Evolutionary conservation across 768 basidiomycete genomes (phyloP), one percentile per base, ranked within the genome.

Genomic region (Tylopilus cervinicoccineus): DNA sequence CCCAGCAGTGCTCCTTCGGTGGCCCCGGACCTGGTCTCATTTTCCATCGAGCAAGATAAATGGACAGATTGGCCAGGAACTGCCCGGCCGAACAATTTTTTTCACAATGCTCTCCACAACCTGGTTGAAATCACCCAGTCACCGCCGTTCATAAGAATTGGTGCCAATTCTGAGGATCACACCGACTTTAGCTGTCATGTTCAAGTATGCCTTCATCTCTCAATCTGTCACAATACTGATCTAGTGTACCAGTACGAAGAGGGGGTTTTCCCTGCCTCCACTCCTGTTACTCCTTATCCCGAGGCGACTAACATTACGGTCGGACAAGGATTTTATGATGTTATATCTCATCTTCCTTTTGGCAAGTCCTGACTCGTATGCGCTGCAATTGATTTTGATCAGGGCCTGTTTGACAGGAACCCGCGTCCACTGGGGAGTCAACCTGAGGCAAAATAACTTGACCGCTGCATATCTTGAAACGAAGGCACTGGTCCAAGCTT

Each of bases 11-110:
- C 78, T 4, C 59, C 67, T 9, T 48, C 49, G 2, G 63, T 84
- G 2, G 64, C 69, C 8, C 71, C 72, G 7, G 76, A 76, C 11
- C 65, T 84, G 12, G 54, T 86, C 23, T 83, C 81, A 0, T 76
- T 86, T 54, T 86, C 84, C 26, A 76, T 86, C 45, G 86, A 86
- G 56, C 78, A 83, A 62, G 84, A 87, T 54, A 70, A 80, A 27
- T 86, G 83, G 83, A 69, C 72, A 10, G 84, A 85, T 51, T 88
- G 85, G 84, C 67, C 67, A 11, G 84, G 86, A 13, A 72, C 70
- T 10, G 49, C 56, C 6, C 64, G 72, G 3, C 70, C 68, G 28
- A 86, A 87, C 56, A 48, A 73, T 16, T 86, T 85, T 64, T 77
- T 82, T 52, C 73, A 72, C 68, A 84, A 80, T 48, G 74, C 76